Base-by-base conservation (phyloP, 148 eudicot genomes). In the Selenicereus undatus region DNA sequence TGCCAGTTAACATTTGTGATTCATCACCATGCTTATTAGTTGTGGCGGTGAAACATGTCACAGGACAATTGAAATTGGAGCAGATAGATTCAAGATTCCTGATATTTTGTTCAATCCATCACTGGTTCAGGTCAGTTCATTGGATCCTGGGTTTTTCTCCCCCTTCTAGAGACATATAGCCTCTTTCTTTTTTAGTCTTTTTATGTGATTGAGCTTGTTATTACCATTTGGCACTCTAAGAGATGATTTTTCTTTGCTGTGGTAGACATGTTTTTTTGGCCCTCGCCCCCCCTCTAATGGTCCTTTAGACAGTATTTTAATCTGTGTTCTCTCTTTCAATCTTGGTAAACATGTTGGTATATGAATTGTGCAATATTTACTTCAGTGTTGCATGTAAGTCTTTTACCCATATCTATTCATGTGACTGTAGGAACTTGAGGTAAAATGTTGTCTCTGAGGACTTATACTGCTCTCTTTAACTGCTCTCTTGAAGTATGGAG, bases 51-150 rank as follows among this genome's bases (percentile, higher is more conserved):
- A 26, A 77, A 77, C 58, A 10, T 81, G 8, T 85, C 77, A 30
- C 88, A 96, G 99, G 92, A 92, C 95, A 60, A 96, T 96, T 70
- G 99, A 96, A 89, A 92, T 96, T 82, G 99, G 99, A 79, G 84
- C 99, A 77, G 98, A 95, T 82, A 95, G 96, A 85, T 95, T 95
- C 89, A 96, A 96, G 90, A 94, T 89, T 78, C 99, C 99, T 76
- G 99, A 96, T 88, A 88, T 96, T n/a, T 84, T 96, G 58, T 96
- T 96, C 88, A 96, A 94, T 82, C 99, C 99, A 56, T 89, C 97
- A 78, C 88, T 96, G 89, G 97, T 82, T 87, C 91, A 87, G 91
- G 99, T 96, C 24, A 73, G 89, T 84, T 73, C 35, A 27, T 43
- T 32, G 45, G 48, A 36, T 26, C 77, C 32, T 32, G 1, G 32